phyloP scores from a whole-genome alignment of 139 green algal genomes.

The Chlorella sp. region DNA sequence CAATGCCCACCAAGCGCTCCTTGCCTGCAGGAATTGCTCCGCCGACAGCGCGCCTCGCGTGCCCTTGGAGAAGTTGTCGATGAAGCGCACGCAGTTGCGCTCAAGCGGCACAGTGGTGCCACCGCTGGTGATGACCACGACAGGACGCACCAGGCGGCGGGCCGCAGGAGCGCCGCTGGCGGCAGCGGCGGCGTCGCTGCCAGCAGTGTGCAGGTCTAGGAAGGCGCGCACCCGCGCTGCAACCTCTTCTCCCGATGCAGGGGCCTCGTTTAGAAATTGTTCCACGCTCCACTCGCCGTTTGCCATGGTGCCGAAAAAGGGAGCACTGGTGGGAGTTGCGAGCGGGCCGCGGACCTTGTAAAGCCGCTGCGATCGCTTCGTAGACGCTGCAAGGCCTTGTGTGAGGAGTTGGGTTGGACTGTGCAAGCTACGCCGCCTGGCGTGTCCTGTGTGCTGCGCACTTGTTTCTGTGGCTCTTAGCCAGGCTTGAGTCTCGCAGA shows the following conservation, averaged over 20 bases:
- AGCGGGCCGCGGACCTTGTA: not conserved
- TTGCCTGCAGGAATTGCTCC: conserved; percentile 85
- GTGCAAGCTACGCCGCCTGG: not conserved
- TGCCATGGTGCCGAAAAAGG: not conserved
- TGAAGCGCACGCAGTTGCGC: conserved; percentile 93
- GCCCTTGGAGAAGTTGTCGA: conserved; percentile 98
- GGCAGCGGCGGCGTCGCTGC: not conserved
- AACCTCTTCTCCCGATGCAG: not conserved
- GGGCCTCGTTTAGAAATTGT: conserved; percentile 15
- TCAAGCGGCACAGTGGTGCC: conserved; percentile 98
- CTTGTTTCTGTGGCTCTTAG: no score
- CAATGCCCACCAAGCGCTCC: not conserved
- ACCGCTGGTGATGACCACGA: conserved; percentile 89
- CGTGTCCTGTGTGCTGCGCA: no score
- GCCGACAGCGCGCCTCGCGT: conserved; percentile 87
- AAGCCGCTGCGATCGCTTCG: no score
- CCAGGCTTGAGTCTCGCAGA: no score
- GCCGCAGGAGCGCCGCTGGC: not conserved
- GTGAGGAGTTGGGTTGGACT: not conserved
- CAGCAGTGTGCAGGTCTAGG: not conserved
- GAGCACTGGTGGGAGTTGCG: not conserved
- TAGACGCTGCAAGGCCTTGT: not conserved
- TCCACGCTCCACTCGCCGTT: not conserved
- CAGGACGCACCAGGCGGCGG: conserved; percentile 23
- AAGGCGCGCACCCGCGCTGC: conserved; percentile 14